These are phyloP conservation scores for Phylloporus sp. DNA, from an alignment of 1,284 basidiomycete species.

Conservation along the genomic window DNA sequence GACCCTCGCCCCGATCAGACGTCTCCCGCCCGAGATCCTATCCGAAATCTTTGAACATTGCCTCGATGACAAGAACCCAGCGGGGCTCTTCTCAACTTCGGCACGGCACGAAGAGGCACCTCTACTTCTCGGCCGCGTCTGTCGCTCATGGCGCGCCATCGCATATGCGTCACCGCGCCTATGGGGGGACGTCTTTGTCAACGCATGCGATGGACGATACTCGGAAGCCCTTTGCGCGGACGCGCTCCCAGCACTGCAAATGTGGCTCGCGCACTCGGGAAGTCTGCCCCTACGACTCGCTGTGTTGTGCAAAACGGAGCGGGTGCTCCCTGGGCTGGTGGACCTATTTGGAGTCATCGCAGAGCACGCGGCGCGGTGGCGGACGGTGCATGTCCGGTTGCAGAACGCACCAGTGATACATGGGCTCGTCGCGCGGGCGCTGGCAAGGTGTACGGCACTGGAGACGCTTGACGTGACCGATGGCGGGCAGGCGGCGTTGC, in stretches of 20 bases:
- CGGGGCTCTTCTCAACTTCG: neutral
- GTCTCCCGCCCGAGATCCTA: conserved; percentile 31
- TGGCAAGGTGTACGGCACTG: conserved; percentile 21
- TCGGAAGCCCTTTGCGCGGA: conserved; percentile 27
- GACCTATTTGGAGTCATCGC: conserved; percentile 25
- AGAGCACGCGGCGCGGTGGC: conserved; percentile 25
- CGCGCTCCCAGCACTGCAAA: conserved; percentile 22
- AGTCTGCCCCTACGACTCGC: conserved; percentile 26
- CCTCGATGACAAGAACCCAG: conserved; percentile 5
- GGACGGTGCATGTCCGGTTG: conserved; percentile 25
- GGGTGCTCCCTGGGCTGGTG: conserved; percentile 26
- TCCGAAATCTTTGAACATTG: conserved; percentile 33
- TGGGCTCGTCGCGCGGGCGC: conserved; percentile 12
- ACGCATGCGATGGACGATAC: conserved; percentile 30
- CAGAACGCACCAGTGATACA: conserved; percentile 24
- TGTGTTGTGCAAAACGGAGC: conserved; percentile 27
- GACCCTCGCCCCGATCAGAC: conserved; percentile 28
- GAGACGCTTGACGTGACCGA: conserved; percentile 29
- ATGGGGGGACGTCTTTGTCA: conserved; percentile 25
- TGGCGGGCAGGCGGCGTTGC: conserved; percentile 20
- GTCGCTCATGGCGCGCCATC: conserved; percentile 27
- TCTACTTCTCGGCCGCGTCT: conserved; percentile 31
- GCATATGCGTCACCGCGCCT: conserved; percentile 23
- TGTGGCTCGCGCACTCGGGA: conserved; percentile 29
- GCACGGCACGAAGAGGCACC: conserved; percentile 19